Evolutionary conservation across 148 eudicot species (phyloP).

Genomic region (Amaranthus palmeri): DNA sequence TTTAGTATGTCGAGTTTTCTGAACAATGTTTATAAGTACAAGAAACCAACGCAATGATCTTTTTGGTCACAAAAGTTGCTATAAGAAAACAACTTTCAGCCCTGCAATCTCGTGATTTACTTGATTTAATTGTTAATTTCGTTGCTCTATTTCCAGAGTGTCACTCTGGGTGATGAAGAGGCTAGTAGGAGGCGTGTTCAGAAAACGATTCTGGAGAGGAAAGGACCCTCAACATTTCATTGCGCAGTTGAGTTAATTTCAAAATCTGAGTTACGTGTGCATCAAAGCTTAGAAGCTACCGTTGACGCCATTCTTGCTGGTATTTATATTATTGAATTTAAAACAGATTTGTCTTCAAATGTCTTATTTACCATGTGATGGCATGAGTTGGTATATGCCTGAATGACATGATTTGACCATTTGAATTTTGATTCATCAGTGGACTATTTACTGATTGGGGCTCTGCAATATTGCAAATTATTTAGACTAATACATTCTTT

Average conservation of each 20-base stretch:
- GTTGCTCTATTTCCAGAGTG: conserved; percentile 53
- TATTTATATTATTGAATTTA: conserved; percentile 15
- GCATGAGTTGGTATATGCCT: neutral
- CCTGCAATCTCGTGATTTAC: neutral
- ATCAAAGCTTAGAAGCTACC: conserved; percentile 67
- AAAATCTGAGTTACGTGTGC: conserved; percentile 70
- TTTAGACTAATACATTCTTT: neutral
- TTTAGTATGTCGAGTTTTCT: no score
- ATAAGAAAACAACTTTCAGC: neutral
- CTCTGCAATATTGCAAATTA: neutral
- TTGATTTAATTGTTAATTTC: neutral
- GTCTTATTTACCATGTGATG: neutral
- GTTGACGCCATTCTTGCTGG: conserved; percentile 90
- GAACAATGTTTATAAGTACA: no score
- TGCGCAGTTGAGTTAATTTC: conserved; percentile 86
- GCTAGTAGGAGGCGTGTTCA: conserved; percentile 93
- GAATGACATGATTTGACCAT: neutral
- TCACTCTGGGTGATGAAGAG: conserved; percentile 97
- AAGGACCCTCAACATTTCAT: conserved; percentile 85
- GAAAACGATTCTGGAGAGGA: conserved; percentile 82
- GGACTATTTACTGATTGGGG: conserved; percentile 26
- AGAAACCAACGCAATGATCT: no score
- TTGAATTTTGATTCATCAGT: conserved; percentile 16
- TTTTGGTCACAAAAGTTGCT: neutral
- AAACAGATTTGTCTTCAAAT: neutral